Evolutionary conservation across 331 rosid genomes (phyloP), one percentile per base, ranked within the genome.

Genomic region (Telfairia occidentalis): DNA sequence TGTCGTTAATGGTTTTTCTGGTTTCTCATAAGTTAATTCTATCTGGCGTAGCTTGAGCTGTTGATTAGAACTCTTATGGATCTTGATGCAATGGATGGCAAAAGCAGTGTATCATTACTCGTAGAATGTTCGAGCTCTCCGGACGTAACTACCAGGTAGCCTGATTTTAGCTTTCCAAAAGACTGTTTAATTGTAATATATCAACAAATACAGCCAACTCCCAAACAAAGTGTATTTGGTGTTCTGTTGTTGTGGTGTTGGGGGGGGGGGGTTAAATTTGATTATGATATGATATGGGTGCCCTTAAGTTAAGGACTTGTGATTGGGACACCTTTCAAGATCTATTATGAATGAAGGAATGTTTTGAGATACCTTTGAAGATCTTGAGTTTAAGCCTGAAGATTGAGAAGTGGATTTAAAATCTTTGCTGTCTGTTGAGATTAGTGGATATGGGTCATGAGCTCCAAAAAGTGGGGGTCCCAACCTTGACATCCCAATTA

Each of bases 31-130:
- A 5, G 43, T 29, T n/a, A 42, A 83, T 83, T 83, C 18, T 71
- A 69, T 77, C 53, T 28, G 79, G 75, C 50, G 59, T 90, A 94
- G 98, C 98, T 94, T 23, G 98, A 94, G 88, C 77, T 91, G 85
- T 83, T 94, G 84, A 79, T 94, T 65, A 83, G 89, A 71, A 83
- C 97, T 79, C 98, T 94, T 64, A 91, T 91, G 43, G 97, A 91
- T 87, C 92, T 94, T 13, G 98, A 94, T 80, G 97, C 97, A 63
- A 91, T 94, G 98, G 97, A 91, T 78, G 92, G 98, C 32, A 94
- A 94, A 84, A 89, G 83, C 40, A 91, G 98, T 73, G 96, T 84
- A 59, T 91, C 89, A 2, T 66, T 94, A 71, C 82, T 91, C 82
- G 97, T 85, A 30, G 96, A 94, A 79, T 91, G 98, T 80, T 88